A percentile compares a stretch with the other conserved stretches of the same genome.
phyloP scores from a whole-genome alignment of 2,329 filamentous ascomycete genomes.

The Albifimbria verrucaria region DNA sequence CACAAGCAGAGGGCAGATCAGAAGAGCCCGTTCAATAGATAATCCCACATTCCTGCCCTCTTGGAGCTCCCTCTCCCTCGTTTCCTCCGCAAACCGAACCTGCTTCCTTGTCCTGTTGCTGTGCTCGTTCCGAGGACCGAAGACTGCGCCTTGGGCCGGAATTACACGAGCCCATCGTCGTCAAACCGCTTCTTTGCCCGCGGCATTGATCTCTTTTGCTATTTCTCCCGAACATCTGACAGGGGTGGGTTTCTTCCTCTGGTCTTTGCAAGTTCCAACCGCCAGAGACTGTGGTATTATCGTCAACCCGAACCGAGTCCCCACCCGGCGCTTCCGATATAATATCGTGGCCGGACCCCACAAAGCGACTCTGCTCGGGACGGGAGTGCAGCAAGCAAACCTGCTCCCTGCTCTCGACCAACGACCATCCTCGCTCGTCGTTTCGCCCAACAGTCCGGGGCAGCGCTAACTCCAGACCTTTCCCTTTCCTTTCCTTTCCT shows the following conservation, averaged over 20 bases:
- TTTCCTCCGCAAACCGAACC: neutral
- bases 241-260: no score
- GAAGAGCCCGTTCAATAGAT: neutral
- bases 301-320: neutral
- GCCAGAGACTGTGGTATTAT: neutral
- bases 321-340: conserved; percentile 27
- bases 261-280: no score
- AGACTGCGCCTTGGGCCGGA: no score
- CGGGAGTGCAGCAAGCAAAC: no score
- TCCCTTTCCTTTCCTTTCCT: neutral
- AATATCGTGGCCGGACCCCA: conserved; percentile 32
- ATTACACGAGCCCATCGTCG: no score
- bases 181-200: neutral
- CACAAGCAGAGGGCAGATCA: no score
- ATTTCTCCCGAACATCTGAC: neutral
- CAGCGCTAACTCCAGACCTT: neutral
- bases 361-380: no score
- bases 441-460: neutral
- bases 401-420: neutral
- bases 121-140: no score
- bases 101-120: neutral
- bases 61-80: no score
- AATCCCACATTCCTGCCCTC: neutral
- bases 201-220: neutral
- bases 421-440: neutral